Evolutionary conservation across 352 stramenopile species (phyloP), one percentile per base, ranked within the genome.

Genomic region (Globisporangium echinulatum): DNA sequence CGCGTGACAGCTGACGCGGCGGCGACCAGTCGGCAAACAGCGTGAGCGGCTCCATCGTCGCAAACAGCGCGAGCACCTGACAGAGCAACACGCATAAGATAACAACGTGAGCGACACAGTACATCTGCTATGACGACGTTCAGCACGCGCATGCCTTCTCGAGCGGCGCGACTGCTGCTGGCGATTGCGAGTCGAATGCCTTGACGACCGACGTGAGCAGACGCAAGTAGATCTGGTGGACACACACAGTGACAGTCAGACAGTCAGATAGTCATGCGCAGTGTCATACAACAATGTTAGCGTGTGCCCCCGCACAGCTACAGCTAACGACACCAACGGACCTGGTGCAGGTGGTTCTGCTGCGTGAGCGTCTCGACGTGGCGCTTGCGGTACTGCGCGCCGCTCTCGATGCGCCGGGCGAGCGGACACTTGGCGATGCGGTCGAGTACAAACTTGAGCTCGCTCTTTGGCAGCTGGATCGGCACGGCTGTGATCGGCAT

Each of bases 381-480:
- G 9, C 82, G 74, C 17, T 73, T 68, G 52, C 82, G 75, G 56
- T 94, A 96, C 63, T 85, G 83, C 44, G 74, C 73, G 7, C 72
- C 84, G 7, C 79, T 79, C 7, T 73, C 74, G 14, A 96, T 71
- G 15, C 49, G 67, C 0, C 66, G 50, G 4, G 83, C 74, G 11
- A 88, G 15, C 7, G 86, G 85, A 61, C 86, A 96, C 49, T 80
- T 75, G 7, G 76, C 72, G 43, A 96, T 88, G 17, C 86, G 79
- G 39, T 96, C 85, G 40, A 80, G 68, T 11, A 92, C 78, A 68
- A 96, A 96, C 59, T 92, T 90, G 25, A 96, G 72, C 59, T 96
- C 86, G 62, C 85, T 93, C 69, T 89, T 92, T 0, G 86, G 84
- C 38, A 96, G 63, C 37, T 87, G 79, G 49, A 96, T 78, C 6